A percentile compares a stretch with the other conserved stretches of the same genome.
These are phyloP conservation scores for Podospora appendiculata DNA, from an alignment of 495 filamentous ascomycete genomes.

Conservation along the genomic window DNA sequence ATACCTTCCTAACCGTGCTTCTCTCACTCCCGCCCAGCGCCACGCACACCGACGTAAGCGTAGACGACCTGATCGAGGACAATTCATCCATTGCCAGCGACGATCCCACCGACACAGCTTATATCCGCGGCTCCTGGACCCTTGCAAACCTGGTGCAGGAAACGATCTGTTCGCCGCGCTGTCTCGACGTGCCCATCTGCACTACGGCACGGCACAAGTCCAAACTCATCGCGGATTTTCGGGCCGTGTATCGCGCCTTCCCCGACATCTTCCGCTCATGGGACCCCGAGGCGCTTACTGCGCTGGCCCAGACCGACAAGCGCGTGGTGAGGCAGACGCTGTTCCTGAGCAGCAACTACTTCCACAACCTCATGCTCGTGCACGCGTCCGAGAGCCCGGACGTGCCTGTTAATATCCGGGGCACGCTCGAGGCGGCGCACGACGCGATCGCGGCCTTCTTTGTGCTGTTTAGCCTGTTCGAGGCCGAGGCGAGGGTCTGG, in stretches of 20 bases:
- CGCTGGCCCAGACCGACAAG: conserved; percentile 43
- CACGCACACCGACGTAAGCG: conserved; percentile 63
- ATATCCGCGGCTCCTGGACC: conserved; percentile 63
- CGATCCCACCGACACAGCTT: conserved; percentile 53
- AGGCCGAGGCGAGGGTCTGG: conserved; percentile 61
- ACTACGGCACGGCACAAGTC: conserved; percentile 50
- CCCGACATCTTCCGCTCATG: conserved; percentile 55
- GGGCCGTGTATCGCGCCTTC: conserved; percentile 54
- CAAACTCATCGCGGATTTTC: conserved; percentile 53
- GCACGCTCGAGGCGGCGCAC: conserved; percentile 61
- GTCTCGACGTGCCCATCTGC: conserved; percentile 56
- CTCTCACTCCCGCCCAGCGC: conserved; percentile 61
- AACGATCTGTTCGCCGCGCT: conserved; percentile 57
- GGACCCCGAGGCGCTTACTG: conserved; percentile 43
- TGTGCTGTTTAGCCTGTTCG: conserved; percentile 53
- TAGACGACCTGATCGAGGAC: conserved; percentile 54
- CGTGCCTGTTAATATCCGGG: conserved; percentile 53
- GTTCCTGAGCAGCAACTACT: conserved; percentile 64
- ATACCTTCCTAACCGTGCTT: conserved; percentile 70
- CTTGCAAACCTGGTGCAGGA: conserved; percentile 65
- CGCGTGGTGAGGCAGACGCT: conserved; percentile 58
- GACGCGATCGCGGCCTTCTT: conserved; percentile 58
- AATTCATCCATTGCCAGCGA: conserved; percentile 36
- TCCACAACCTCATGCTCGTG: conserved; percentile 65
- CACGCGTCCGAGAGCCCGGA: conserved; percentile 53